Evolutionary conservation across 73 alveolate species (phyloP).

Genomic region (Stentor coeruleus): DNA sequence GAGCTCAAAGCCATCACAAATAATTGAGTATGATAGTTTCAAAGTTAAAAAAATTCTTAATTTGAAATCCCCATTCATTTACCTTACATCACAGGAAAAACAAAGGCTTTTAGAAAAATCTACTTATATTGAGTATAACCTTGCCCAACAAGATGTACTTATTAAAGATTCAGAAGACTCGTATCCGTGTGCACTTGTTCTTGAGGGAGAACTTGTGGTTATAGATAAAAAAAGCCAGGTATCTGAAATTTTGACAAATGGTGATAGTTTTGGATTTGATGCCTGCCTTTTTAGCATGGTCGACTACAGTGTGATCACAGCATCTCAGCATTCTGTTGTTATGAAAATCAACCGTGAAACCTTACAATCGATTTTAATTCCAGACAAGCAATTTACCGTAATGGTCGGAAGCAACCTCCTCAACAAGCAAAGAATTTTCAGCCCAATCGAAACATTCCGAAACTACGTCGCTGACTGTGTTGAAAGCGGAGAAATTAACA

Average conservation of each 20-base stretch:
- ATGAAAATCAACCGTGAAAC: background rate
- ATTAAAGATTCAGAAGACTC: background rate
- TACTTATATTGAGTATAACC: background rate
- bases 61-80: background rate
- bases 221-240: background rate
- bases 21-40: too few relatives aligned
- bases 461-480: background rate
- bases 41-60: background rate
- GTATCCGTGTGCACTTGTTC: background rate
- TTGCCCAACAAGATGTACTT: background rate
- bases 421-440: background rate
- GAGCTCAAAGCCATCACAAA: too few relatives aligned
- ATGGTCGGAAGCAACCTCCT: background rate
- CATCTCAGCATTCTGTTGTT: background rate
- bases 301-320: background rate
- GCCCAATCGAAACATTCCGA: background rate
- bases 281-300: background rate
- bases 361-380: background rate
- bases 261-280: constrained; percentile 16
- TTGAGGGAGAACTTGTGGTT: constrained; percentile 10
- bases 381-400: constrained; percentile 20
- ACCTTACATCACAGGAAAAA: background rate
- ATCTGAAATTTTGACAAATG: background rate
- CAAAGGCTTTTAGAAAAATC: background rate
- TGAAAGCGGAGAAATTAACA: background rate